A percentile compares a stretch with the other conserved stretches of the same genome.
phyloP scores from a whole-genome alignment of 495 filamentous ascomycete species.

The Glutinoglossum americanum region DNA sequence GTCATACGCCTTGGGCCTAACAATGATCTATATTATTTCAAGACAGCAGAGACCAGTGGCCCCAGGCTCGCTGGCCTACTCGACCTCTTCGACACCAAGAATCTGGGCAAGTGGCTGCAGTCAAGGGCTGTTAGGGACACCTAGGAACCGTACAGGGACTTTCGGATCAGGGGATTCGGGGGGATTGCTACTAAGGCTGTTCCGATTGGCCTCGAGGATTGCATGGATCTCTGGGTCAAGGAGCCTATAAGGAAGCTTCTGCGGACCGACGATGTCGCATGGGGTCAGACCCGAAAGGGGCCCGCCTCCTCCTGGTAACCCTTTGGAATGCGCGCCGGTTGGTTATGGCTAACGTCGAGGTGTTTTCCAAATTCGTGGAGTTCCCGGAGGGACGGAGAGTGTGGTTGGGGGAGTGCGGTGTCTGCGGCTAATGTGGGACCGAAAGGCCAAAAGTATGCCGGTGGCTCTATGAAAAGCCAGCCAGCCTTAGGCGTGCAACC shows the following conservation, averaged over 20 bases:
- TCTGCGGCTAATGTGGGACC: too few species aligned
- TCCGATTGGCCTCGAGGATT: background rate
- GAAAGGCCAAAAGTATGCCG: too few species aligned
- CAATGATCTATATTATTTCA: background rate
- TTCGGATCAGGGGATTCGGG: background rate
- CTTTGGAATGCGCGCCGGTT: too few species aligned
- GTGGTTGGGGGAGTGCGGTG: too few species aligned
- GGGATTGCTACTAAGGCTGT: background rate
- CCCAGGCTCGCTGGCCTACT: background rate
- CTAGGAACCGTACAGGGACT: background rate
- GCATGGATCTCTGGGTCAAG: background rate
- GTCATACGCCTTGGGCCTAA: background rate
- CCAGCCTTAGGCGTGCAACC: too few species aligned
- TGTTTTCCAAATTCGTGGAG: too few species aligned
- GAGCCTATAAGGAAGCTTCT: background rate
- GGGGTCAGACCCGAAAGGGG: background rate
- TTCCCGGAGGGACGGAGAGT: too few species aligned
- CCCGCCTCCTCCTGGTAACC: background rate
- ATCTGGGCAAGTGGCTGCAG: background rate
- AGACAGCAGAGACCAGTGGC: background rate
- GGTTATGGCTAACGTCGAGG: too few species aligned
- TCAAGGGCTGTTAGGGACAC: background rate
- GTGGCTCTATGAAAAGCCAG: too few species aligned
- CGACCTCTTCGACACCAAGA: background rate
- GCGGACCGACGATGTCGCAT: background rate